These are phyloP conservation scores for Dictyophora rubrovolvata DNA, from an alignment of 768 basidiomycete genomes.

Conservation along the genomic window DNA sequence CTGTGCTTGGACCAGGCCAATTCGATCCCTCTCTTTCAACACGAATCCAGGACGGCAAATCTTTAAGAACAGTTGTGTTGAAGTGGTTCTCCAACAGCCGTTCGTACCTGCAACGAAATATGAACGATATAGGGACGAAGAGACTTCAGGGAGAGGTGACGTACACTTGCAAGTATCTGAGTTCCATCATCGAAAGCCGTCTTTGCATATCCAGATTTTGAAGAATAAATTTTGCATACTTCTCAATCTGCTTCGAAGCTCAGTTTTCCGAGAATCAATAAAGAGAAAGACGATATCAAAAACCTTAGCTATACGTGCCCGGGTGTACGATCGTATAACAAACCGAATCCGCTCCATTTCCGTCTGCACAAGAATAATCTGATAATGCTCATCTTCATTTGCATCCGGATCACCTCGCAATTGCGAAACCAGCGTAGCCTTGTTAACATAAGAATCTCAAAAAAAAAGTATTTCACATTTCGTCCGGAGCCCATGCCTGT, in stretches of 20 bases:
- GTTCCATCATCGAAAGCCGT: constrained; percentile 74
- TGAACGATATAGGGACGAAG: neutral
- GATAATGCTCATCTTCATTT: constrained; percentile 87
- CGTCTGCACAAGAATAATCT: constrained; percentile 88
- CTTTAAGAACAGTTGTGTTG: constrained; percentile 68
- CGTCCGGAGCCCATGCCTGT: constrained; percentile 44
- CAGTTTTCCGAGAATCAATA: neutral
- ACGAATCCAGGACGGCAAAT: constrained; percentile 73
- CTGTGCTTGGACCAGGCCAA: constrained; percentile 58
- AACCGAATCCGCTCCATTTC: constrained; percentile 94
- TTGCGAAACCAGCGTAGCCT: constrained; percentile 70
- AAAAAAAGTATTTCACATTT: constrained; percentile 2
- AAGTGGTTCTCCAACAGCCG: constrained; percentile 70
- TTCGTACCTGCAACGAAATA: constrained; percentile 46
- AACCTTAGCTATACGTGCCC: constrained; percentile 81
- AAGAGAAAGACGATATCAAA: constrained; percentile 7
- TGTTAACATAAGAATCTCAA: constrained; percentile 11
- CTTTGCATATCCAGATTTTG: constrained; percentile 61
- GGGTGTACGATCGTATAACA: constrained; percentile 79
- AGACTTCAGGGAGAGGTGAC: constrained; percentile 12
- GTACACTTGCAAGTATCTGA: constrained; percentile 68
- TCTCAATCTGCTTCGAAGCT: constrained; percentile 63
- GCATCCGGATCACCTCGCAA: constrained; percentile 73
- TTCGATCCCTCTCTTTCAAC: constrained; percentile 43
- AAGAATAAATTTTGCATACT: constrained; percentile 74